Conservation (phyloP, 768 basidiomycete species). For the Panellus pusillus region DNA sequence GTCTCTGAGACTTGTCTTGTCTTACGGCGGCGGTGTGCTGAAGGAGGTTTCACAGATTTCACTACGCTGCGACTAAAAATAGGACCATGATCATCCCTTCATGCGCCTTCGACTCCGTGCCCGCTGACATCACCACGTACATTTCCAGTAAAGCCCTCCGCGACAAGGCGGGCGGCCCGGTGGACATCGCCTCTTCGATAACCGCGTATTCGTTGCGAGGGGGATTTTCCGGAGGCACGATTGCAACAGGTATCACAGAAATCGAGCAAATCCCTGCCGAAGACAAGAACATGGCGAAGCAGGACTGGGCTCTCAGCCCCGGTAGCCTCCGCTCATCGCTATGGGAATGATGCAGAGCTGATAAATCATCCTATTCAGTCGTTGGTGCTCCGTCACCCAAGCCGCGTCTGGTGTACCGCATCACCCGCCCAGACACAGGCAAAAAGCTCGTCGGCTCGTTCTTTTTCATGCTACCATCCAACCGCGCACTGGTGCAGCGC, state of each 20-base stretch:
- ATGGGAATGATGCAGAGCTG: constrained; percentile 1
- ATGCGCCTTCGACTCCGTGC: constrained; percentile 77
- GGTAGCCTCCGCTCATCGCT: constrained; percentile 25
- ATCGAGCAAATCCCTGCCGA: constrained; percentile 40
- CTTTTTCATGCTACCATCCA: constrained; percentile 43
- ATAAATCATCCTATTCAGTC: constrained; percentile 10
- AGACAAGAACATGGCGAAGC: constrained; percentile 31
- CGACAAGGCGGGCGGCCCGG: constrained; percentile 31
- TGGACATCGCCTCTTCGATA: constrained; percentile 53
- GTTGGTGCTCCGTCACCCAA: constrained; percentile 25
- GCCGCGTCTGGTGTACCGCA: constrained; percentile 36
- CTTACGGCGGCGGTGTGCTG: constrained; percentile 8
- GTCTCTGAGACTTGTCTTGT: constrained; percentile 40
- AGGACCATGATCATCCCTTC: constrained; percentile 77
- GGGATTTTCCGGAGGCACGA: constrained; percentile 65
- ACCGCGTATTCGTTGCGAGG: constrained; percentile 50
- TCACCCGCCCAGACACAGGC: constrained; percentile 37
- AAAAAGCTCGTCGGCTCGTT: constrained; percentile 33
- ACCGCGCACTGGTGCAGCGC: constrained; percentile 45
- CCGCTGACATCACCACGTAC: constrained; percentile 69
- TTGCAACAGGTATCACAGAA: constrained; percentile 39
- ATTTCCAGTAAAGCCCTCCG: constrained; percentile 72
- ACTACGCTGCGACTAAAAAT: constrained; percentile 68
- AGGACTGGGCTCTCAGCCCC: constrained; percentile 44
- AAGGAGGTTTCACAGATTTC: constrained; percentile 46